Conservation (phyloP, 2,329 filamentous ascomycete species). For the Aureobasidium sp. region DNA sequence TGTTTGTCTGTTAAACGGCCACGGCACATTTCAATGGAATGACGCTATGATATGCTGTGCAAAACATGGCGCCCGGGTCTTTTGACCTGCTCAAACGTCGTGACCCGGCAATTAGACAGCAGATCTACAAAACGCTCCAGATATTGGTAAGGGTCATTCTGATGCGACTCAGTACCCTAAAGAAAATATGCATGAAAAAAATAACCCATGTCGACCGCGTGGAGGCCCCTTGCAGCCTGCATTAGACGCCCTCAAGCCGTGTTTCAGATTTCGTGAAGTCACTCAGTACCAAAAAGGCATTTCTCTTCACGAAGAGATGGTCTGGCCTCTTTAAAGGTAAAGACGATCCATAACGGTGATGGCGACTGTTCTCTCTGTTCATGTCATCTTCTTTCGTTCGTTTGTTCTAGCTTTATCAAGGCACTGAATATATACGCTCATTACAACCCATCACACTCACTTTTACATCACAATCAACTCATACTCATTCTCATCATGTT, state of each 20-base stretch:
- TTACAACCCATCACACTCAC: not conserved
- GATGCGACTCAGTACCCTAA: not conserved
- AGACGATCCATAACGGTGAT: not conserved
- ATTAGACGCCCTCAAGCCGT: conserved; percentile 1
- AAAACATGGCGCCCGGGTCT: not conserved
- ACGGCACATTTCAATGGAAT: not conserved
- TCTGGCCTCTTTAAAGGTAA: not conserved
- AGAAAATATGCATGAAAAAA: not conserved
- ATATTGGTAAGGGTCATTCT: not conserved
- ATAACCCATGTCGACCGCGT: not conserved
- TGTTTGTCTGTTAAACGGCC: not conserved
- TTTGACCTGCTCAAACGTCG: not conserved
- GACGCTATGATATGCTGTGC: not conserved
- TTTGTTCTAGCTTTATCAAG: not conserved
- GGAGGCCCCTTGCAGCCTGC: not conserved
- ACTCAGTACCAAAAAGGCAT: not conserved
- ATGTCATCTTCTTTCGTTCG: not conserved
- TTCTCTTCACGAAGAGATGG: not conserved
- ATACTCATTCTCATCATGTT: not conserved
- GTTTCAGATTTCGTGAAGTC: not conserved
- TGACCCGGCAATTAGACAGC: not conserved
- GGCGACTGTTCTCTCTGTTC: not conserved
- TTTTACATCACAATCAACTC: not conserved
- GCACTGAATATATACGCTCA: not conserved
- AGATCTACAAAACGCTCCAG: not conserved